Conservation (phyloP, 2,329 filamentous ascomycete species). For the Zasmidium citrigriseum region DNA sequence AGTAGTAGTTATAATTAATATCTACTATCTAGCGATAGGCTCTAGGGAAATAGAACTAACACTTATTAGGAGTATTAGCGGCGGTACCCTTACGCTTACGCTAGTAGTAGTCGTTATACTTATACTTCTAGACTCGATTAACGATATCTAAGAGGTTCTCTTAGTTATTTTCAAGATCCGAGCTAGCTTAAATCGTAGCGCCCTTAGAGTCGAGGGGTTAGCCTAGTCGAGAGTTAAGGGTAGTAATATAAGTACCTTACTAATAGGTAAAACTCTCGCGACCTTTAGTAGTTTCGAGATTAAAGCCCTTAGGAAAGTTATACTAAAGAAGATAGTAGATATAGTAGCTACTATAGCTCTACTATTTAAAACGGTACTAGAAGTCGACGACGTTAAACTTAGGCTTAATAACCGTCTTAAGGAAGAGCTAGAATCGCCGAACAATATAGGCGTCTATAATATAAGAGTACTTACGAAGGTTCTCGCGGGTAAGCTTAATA, state of each 20-base stretch:
- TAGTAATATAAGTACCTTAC: neutral
- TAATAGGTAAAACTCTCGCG: too few species aligned
- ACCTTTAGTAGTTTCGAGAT: too few species aligned
- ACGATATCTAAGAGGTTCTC: neutral
- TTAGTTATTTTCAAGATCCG: neutral
- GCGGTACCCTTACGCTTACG: neutral
- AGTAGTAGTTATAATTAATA: neutral
- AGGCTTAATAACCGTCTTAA: neutral
- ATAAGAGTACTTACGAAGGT: neutral
- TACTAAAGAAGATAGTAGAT: neutral
- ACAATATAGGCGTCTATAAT: neutral
- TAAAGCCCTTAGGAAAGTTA: neutral
- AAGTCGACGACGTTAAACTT: conserved; percentile 1
- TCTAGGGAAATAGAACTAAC: neutral
- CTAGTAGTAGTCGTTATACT: neutral
- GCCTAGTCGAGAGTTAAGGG: neutral
- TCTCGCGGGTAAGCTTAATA: neutral
- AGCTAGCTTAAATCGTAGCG: neutral
- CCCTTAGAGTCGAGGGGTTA: neutral
- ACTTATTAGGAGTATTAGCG: neutral
- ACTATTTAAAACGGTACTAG: neutral
- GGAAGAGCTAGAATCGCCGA: neutral
- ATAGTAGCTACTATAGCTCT: neutral
- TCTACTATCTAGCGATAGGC: neutral
- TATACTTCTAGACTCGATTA: neutral